phyloP scores from a whole-genome alignment of 2,329 filamentous ascomycete species.

The Onygenales sp. region DNA sequence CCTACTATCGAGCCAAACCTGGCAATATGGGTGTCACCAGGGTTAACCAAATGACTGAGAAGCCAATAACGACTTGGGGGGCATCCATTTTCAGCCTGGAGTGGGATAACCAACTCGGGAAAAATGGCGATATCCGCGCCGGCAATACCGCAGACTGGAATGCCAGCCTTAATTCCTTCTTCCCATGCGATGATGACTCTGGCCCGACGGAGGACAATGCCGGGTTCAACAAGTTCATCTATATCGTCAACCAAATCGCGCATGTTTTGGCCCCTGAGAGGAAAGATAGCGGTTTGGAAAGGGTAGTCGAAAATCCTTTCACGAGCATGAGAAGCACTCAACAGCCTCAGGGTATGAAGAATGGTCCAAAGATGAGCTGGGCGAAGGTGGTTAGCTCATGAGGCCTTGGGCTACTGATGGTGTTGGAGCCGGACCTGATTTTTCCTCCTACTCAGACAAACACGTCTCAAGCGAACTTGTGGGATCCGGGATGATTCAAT shows the following conservation, averaged over 20 bases:
- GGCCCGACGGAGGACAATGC: constrained; percentile 10
- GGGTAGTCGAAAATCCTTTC: neutral
- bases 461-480: no score
- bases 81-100: constrained; percentile 26
- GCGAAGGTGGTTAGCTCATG: no score
- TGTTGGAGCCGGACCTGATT: no score
- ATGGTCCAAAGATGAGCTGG: no score
- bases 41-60: constrained; percentile 13
- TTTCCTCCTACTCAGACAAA: no score
- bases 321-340: neutral
- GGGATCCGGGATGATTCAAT: no score
- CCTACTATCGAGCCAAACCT: constrained; percentile 16
- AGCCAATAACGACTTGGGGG: constrained; percentile 26
- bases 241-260: constrained; percentile 24
- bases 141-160: constrained; percentile 26
- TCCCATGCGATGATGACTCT: constrained; percentile 18
- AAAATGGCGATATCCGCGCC: constrained; percentile 24
- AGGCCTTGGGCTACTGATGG: no score
- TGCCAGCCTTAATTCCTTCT: constrained; percentile 26
- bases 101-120: constrained; percentile 33
- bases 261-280: constrained; percentile 20
- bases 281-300: neutral
- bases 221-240: constrained; percentile 29
- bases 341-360: neutral
- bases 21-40: neutral